phyloP scores from a whole-genome alignment of 768 basidiomycete genomes.

The Trametes meyenii region DNA sequence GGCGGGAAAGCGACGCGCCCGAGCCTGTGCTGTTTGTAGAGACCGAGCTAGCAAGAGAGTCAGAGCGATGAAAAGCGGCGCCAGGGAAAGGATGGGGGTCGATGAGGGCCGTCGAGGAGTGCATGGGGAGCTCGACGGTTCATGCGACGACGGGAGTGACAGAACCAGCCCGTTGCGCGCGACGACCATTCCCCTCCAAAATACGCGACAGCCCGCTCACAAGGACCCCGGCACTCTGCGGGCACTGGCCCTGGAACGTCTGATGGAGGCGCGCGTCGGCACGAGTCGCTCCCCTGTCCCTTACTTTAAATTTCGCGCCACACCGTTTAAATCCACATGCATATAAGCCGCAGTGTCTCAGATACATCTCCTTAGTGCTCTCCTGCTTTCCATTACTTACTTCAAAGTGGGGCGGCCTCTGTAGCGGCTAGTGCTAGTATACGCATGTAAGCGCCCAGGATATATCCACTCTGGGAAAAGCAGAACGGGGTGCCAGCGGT shows the following conservation, averaged over 20 bases:
- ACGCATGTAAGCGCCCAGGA: neutral
- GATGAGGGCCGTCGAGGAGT: conserved; percentile 33
- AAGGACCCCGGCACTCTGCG: conserved; percentile 16
- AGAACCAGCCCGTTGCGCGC: conserved; percentile 19
- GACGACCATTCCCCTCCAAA: conserved; percentile 12
- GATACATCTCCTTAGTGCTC: no score
- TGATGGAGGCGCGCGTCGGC: conserved; percentile 19
- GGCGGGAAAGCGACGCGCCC: conserved; percentile 32
- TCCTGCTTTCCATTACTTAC: no score
- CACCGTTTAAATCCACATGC: no score
- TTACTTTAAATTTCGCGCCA: neutral
- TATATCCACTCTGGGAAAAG: neutral
- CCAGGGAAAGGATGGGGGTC: conserved; percentile 17
- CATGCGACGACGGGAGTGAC: conserved; percentile 27
- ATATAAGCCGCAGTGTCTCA: no score
- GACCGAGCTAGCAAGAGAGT: conserved; percentile 33
- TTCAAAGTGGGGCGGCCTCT: no score
- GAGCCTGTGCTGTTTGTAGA: conserved; percentile 22
- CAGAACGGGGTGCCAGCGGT: conserved; percentile 19
- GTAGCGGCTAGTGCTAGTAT: no score
- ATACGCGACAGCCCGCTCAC: conserved; percentile 9
- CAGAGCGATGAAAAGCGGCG: conserved; percentile 32
- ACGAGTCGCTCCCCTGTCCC: neutral
- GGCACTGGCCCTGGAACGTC: neutral
- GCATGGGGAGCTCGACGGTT: conserved; percentile 35